Conservation (phyloP, 257 asterid species). For the Solanum bulbocastanum region DNA sequence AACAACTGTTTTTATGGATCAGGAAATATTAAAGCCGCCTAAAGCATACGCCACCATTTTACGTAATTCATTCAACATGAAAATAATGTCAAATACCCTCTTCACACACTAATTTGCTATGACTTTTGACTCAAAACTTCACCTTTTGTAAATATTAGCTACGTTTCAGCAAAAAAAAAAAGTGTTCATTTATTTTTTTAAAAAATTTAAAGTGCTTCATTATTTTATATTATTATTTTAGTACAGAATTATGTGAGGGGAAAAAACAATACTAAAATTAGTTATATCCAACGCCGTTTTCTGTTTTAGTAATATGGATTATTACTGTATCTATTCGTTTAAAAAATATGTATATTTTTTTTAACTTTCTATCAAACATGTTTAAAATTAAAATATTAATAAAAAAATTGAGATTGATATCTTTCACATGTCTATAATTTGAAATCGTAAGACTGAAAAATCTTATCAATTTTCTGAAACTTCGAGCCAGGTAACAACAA, state of each 20-base stretch:
- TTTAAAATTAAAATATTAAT: too few relatives aligned
- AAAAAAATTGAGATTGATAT: too few relatives aligned
- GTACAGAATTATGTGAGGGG: neutral
- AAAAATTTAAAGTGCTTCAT: too few relatives aligned
- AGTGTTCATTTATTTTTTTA: too few relatives aligned
- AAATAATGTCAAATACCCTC: neutral
- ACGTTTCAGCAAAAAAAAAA: neutral
- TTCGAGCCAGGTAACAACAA: neutral
- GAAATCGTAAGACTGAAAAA: too few relatives aligned
- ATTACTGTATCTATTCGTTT: too few relatives aligned
- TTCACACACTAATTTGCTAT: neutral
- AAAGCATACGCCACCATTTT: neutral
- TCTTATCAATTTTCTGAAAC: too few relatives aligned
- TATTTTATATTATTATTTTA: neutral
- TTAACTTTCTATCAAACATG: too few relatives aligned
- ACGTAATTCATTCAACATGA: neutral
- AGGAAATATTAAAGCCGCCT: neutral
- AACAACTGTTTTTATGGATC: too few relatives aligned
- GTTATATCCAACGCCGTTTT: neutral
- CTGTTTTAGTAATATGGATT: neutral
- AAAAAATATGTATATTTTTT: too few relatives aligned
- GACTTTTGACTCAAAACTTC: neutral
- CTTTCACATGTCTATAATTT: too few relatives aligned
- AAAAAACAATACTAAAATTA: neutral
- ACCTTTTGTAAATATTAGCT: neutral